Percentiles rank a stretch among this genome's conserved stretches.
phyloP scores from a whole-genome alignment of 768 basidiomycete genomes.

The Trametes meyenii region DNA sequence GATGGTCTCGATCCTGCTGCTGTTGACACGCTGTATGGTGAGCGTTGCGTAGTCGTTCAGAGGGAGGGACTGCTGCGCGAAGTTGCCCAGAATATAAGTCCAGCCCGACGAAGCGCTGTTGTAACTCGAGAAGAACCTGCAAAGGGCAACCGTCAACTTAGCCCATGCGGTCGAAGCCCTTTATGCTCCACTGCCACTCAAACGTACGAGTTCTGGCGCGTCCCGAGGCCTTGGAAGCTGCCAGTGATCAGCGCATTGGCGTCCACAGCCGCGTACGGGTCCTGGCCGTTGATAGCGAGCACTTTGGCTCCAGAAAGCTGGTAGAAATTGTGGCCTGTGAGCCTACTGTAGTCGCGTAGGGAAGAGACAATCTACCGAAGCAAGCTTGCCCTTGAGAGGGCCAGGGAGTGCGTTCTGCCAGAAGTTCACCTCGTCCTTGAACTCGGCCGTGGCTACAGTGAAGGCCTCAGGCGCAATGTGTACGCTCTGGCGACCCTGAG shows the following conservation, averaged over 20 bases:
- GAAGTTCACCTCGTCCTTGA: conserved; percentile 51
- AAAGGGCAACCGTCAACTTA: background rate
- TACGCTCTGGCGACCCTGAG: conserved; percentile 48
- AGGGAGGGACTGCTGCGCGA: conserved; percentile 57
- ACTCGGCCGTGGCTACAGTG: conserved; percentile 49
- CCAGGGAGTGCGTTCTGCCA: conserved; percentile 57
- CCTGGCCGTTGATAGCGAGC: conserved; percentile 51
- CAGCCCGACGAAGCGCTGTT: conserved; percentile 30
- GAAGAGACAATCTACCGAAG: conserved; percentile 37
- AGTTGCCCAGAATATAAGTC: conserved; percentile 44
- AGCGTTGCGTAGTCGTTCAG: conserved; percentile 51
- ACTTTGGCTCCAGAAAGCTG: conserved; percentile 55
- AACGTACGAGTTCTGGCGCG: conserved; percentile 39
- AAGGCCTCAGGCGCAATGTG: conserved; percentile 59
- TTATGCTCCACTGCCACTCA: background rate
- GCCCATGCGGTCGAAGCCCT: no score
- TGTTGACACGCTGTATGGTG: conserved; percentile 47
- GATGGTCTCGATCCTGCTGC: conserved; percentile 44
- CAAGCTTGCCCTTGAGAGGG: conserved; percentile 48
- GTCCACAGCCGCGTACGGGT: conserved; percentile 55
- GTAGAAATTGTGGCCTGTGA: background rate
- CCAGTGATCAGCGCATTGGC: conserved; percentile 54
- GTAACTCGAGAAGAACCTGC: conserved; percentile 42
- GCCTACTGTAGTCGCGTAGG: background rate
- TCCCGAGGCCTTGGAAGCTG: conserved; percentile 52